Evolutionary conservation across 2,329 filamentous ascomycete genomes (phyloP), one percentile per base, ranked within the genome.

Genomic region (Sordariomycetes sp.): DNA sequence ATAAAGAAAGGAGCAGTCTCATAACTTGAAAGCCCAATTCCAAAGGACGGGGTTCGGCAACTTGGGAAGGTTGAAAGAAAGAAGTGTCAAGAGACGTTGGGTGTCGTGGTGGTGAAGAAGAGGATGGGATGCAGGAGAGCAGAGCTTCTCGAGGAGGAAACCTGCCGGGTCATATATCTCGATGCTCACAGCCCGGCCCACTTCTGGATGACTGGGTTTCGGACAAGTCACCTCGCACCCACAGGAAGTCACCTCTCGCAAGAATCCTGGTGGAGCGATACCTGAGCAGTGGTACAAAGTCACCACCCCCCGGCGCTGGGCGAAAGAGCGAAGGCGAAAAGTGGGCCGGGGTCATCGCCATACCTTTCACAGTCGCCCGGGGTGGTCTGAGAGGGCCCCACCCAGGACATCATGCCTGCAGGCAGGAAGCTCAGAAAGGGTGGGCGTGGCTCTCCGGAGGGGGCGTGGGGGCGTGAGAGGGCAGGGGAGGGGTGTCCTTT

Each of bases 311-410:
- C 43, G 8, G 7, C 12, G 25, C 20, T 28, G 16, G 28, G 25
- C 24, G 32, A 28, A 43, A 25, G 24, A 40, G 55, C n/a, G 43
- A n/a, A 25, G 43, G 54, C 20, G 54, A 28, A 55, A 55, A 55
- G 54, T 55, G 37, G 54, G 46, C 37, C 35, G 5, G 46, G 46
- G 22, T 50, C 22, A n/a, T 50, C 46, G 46, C 46, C 46, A 50
- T 22, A 43, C 28, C 28, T 32, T 32, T 32, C 28, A 8, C 28
- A 22, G 46, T 50, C 46, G 46, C 46, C 46, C n/a, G 11, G 46
- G 55, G 48, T 53, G 46, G 55, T 57, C 55, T 53, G 55, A 57
- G 55, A 22, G 34, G 55, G 55, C 50, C 48, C 55, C 55, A 57
- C 55, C n/a, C 22, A 28, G 34, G 40, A 46, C 40, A 46, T 46